phyloP scores from a whole-genome alignment of 2,329 filamentous ascomycete genomes.

The Metarhizium album region DNA sequence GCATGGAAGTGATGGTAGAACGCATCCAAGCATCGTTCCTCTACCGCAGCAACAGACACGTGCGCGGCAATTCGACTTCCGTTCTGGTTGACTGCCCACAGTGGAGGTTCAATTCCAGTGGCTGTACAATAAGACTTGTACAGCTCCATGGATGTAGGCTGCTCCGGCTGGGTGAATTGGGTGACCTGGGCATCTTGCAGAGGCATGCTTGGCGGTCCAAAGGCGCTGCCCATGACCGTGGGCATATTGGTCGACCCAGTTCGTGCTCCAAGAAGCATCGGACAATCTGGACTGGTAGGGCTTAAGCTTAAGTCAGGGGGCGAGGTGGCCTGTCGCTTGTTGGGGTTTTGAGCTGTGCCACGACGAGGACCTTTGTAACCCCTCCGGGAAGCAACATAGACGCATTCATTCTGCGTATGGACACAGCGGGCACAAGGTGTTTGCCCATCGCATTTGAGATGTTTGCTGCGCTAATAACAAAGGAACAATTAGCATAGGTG shows the following conservation, averaged over 20 bases:
- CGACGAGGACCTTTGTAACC: conserved; percentile 54
- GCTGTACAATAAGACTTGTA: conserved; percentile 22
- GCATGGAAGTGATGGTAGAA: conserved; percentile 49
- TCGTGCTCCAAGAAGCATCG: conserved; percentile 21
- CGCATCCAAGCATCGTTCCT: conserved; percentile 44
- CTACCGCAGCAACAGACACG: conserved; percentile 23
- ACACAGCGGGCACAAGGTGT: conserved; percentile 60
- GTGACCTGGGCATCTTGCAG: conserved; percentile 8
- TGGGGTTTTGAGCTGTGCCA: conserved; percentile 30
- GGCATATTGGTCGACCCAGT: conserved; percentile 8
- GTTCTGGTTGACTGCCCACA: conserved; percentile 10
- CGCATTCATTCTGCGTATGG: conserved; percentile 47
- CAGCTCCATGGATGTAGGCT: conserved; percentile 25
- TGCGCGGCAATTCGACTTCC: conserved; percentile 9
- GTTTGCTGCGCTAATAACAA: conserved; percentile 42
- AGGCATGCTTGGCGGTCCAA: conserved; percentile 6
- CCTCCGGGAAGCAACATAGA: conserved; percentile 63
- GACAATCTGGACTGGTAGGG: conserved; percentile 29
- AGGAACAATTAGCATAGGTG: conserved; percentile 6
- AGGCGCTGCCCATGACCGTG: background rate
- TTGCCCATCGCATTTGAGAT: conserved; percentile 66
- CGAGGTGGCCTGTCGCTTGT: conserved; percentile 40
- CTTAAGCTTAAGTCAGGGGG: conserved; percentile 13
- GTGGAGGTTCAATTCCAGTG: conserved; percentile 15
- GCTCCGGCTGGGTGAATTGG: conserved; percentile 12